A percentile compares a stretch with the other conserved stretches of the same genome.
Conservation (phyloP, 106 monocot genomes). For the Apostasia ramifera region DNA sequence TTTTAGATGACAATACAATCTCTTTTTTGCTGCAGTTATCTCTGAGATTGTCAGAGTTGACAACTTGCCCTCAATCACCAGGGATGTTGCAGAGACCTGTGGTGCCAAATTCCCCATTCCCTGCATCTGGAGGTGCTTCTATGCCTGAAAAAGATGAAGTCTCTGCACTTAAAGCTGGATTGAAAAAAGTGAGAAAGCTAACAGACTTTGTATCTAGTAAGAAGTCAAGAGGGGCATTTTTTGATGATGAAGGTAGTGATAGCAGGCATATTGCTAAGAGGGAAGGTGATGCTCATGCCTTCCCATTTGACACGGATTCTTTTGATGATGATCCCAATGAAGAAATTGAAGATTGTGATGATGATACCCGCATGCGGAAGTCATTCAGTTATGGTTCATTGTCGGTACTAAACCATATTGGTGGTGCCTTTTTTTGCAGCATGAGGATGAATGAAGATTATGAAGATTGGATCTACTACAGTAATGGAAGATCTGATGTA, state of each 20-base stretch:
- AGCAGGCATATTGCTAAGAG: neutral
- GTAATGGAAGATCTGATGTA: constrained; percentile 29
- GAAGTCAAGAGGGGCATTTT: constrained; percentile 23
- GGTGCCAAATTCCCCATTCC: neutral
- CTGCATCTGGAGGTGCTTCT: neutral
- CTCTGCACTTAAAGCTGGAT: constrained; percentile 49
- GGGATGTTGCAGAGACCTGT: neutral
- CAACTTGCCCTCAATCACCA: neutral
- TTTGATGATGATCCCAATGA: constrained; percentile 36
- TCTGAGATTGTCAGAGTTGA: constrained; percentile 4
- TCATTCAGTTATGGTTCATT: constrained; percentile 82
- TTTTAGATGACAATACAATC: no score
- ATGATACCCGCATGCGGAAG: constrained; percentile 44
- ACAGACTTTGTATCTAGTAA: constrained; percentile 31
- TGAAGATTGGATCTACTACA: constrained; percentile 52
- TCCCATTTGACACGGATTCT: neutral
- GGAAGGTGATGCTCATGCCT: neutral
- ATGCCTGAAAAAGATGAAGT: constrained; percentile 37
- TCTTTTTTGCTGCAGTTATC: neutral
- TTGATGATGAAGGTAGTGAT: constrained; percentile 39
- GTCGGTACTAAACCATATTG: constrained; percentile 44
- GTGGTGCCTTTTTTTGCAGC: neutral
- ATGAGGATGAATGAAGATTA: constrained; percentile 2
- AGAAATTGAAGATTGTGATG: constrained; percentile 30
- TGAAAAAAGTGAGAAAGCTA: constrained; percentile 49